These are phyloP conservation scores for Dendrostoma leiphaemia DNA, from an alignment of 2,329 filamentous ascomycete genomes.

Conservation along the genomic window DNA sequence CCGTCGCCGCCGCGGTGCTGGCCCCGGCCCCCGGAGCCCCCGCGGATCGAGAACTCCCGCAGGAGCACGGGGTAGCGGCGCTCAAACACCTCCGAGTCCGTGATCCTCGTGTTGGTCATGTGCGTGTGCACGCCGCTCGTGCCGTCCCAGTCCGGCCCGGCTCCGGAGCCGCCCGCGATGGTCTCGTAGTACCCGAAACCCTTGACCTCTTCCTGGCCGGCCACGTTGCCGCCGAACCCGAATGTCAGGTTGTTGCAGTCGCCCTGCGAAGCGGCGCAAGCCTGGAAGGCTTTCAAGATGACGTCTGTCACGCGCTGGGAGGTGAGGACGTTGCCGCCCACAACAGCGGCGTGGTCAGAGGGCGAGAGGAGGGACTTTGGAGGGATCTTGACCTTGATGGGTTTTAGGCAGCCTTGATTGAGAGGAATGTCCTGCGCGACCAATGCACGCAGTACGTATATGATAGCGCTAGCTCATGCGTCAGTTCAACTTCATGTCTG, in stretches of 20 bases:
- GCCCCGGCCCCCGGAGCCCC: constrained; percentile 62
- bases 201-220: constrained; percentile 54
- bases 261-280: constrained; percentile 76
- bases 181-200: constrained; percentile 89
- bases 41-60: constrained; percentile 64
- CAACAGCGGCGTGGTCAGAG: constrained; percentile 74
- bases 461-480: constrained; percentile 59
- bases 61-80: constrained; percentile 72
- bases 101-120: constrained; percentile 86
- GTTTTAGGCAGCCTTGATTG: constrained; percentile 80
- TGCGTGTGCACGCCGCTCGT: constrained; percentile 77
- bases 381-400: constrained; percentile 73
- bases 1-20: constrained; percentile 73
- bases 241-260: constrained; percentile 86
- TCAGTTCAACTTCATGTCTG: constrained; percentile 13
- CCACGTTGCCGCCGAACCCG: constrained; percentile 69
- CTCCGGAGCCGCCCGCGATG: constrained; percentile 74
- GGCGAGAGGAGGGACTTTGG: constrained; percentile 72
- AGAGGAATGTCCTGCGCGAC: constrained; percentile 81
- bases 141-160: constrained; percentile 70
- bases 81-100: constrained; percentile 77
- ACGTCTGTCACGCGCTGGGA: constrained; percentile 80
- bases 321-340: constrained; percentile 80
- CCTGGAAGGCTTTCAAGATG: constrained; percentile 75
- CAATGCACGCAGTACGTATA: constrained; percentile 82